Evolutionary conservation across 257 asterid genomes (phyloP).

Genomic region (Gentiana dahurica): DNA sequence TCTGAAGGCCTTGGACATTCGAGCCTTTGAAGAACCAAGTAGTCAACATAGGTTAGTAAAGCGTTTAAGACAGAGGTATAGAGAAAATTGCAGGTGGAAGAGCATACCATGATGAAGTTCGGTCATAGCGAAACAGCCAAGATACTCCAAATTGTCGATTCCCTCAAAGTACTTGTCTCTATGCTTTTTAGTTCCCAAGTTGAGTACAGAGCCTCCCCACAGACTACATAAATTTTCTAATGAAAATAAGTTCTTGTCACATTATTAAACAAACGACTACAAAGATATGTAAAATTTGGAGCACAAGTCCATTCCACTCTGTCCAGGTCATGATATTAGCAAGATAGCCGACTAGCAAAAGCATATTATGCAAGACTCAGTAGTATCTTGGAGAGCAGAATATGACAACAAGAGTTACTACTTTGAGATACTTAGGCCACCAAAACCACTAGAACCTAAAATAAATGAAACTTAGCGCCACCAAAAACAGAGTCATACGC

Average conservation of each 20-base stretch:
- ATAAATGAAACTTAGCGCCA: too few species aligned
- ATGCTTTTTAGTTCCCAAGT: slow-evolving; percentile 92
- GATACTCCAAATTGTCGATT: slow-evolving; percentile 77
- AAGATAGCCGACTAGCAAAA: too few species aligned
- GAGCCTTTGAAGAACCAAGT: slow-evolving; percentile 45
- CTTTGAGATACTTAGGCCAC: too few species aligned
- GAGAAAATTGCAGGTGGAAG: not conserved
- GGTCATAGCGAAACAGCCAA: slow-evolving; percentile 97
- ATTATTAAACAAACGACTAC: not conserved
- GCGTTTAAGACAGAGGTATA: not conserved
- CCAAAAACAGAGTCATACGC: too few species aligned
- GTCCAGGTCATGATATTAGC: too few species aligned
- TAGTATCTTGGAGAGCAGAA: too few species aligned
- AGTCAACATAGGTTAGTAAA: slow-evolving; percentile 12
- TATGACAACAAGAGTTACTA: too few species aligned
- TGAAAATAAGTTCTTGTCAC: not conserved
- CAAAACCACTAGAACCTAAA: too few species aligned
- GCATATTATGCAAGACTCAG: too few species aligned
- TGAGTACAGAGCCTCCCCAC: slow-evolving; percentile 98
- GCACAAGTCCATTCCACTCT: not conserved
- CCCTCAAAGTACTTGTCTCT: slow-evolving; percentile 75
- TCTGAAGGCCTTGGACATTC: slow-evolving; percentile 93
- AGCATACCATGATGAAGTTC: slow-evolving; percentile 92
- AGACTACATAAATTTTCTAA: slow-evolving; percentile 37
- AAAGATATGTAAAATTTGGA: not conserved